A percentile compares a stretch with the other conserved stretches of the same genome.
These are phyloP conservation scores for Fusarium scirpi DNA, from an alignment of 2,329 filamentous ascomycete genomes.

Conservation along the genomic window DNA sequence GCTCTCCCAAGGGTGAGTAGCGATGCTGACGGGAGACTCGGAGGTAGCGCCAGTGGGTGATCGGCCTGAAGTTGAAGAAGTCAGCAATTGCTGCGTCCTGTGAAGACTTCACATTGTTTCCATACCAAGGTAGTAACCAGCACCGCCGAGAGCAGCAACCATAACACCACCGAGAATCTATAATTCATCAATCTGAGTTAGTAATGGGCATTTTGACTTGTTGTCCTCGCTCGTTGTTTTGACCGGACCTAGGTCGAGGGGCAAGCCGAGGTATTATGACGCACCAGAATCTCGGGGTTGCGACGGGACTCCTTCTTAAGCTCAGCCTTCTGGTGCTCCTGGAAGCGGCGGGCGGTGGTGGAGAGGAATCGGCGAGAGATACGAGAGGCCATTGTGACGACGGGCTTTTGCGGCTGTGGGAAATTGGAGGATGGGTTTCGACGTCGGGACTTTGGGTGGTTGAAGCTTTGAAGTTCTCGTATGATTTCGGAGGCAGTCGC, in stretches of 20 bases:
- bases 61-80: constrained; percentile 66
- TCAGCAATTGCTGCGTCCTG: constrained; percentile 39
- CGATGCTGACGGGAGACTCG: constrained; percentile 80
- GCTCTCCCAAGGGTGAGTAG: constrained; percentile 92
- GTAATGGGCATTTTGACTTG: constrained; percentile 15
- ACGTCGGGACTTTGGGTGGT: constrained; percentile 35
- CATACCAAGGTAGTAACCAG: constrained; percentile 89
- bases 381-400: constrained; percentile 66
- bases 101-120: constrained; percentile 9
- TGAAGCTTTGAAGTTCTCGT: constrained; percentile 49
- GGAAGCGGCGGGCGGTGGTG: constrained; percentile 65
- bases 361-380: constrained; percentile 68
- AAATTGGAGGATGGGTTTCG: constrained; percentile 33
- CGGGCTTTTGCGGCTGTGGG: constrained; percentile 31
- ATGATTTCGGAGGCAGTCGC: constrained; percentile 48
- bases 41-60: constrained; percentile 88
- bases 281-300: constrained; percentile 61
- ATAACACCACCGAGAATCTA: constrained; percentile 94
- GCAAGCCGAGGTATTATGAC: constrained; percentile 52
- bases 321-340: constrained; percentile 58
- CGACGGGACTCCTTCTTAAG: constrained; percentile 71
- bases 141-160: constrained; percentile 86
- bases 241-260: constrained; percentile 19
- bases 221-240: constrained; percentile 7
- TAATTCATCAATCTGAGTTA: constrained; percentile 34